phyloP scores from a whole-genome alignment of 1,284 basidiomycete genomes.

The Cutaneotrichosporon curvatum region DNA sequence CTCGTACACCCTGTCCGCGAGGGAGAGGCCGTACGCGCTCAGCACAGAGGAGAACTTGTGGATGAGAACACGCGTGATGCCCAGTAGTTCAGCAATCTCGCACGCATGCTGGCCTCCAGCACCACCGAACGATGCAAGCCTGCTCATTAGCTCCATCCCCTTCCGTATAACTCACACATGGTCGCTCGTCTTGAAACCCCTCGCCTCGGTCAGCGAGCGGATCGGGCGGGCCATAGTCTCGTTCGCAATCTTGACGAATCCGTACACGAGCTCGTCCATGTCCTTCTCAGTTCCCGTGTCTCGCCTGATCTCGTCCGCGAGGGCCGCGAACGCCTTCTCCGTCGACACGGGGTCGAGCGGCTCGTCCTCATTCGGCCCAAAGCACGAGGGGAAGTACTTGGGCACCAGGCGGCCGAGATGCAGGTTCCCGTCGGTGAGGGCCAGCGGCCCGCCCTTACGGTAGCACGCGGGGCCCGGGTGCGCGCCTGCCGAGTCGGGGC shows the following conservation, averaged over 20 bases:
- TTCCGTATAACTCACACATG: conserved; percentile 61
- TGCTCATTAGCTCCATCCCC: too few relatives aligned
- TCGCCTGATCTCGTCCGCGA: conserved; percentile 62
- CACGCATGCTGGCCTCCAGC: conserved; percentile 89
- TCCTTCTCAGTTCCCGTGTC: conserved; percentile 55
- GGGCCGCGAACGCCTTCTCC: conserved; percentile 55
- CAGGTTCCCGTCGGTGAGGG: conserved; percentile 80
- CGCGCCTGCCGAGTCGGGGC: conserved; percentile 69
- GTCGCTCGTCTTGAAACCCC: conserved; percentile 73
- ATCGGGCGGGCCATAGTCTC: conserved; percentile 92
- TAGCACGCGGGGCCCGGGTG: conserved; percentile 79
- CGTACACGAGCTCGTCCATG: conserved; percentile 73
- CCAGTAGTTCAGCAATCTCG: conserved; percentile 65
- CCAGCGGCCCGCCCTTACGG: conserved; percentile 72
- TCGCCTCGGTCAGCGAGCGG: conserved; percentile 80
- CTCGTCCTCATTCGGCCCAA: conserved; percentile 76
- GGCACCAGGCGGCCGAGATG: conserved; percentile 75
- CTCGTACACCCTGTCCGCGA: conserved; percentile 79
- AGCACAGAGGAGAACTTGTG: conserved; percentile 80
- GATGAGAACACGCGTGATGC: conserved; percentile 75
- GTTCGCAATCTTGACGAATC: conserved; percentile 84
- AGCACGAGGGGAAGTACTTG: conserved; percentile 78
- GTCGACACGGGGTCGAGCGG: conserved; percentile 68
- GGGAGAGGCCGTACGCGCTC: conserved; percentile 79
- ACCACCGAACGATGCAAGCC: conserved; percentile 77